phyloP scores from a whole-genome alignment of 768 basidiomycete genomes.

The Trametes villosa region DNA sequence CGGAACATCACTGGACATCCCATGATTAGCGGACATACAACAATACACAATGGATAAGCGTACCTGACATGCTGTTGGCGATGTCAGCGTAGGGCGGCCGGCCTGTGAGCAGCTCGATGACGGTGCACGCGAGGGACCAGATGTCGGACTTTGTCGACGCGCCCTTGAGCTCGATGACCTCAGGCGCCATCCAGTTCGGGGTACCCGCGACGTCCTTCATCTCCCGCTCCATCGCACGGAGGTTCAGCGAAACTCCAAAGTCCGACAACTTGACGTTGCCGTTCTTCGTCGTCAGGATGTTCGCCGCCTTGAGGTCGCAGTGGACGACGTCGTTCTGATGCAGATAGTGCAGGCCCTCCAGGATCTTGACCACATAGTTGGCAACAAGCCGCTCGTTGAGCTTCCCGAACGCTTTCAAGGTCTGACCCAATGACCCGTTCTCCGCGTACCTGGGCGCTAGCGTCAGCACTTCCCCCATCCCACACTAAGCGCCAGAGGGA shows the following conservation, averaged over 20 bases:
- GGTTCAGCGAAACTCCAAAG: constrained; percentile 96
- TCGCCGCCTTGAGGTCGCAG: constrained; percentile 97
- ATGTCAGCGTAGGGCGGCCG: constrained; percentile 91
- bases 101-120: constrained; percentile 92
- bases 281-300: constrained; percentile 97
- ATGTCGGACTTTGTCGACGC: constrained; percentile 94
- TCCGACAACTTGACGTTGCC: constrained; percentile 97
- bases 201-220: constrained; percentile 90
- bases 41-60: not conserved
- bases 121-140: constrained; percentile 94
- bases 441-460: constrained; percentile 77
- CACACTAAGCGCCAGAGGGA: constrained; percentile 13
- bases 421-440: constrained; percentile 93
- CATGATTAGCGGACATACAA: not conserved
- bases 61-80: constrained; percentile 88
- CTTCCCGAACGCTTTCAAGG: constrained; percentile 90
- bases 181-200: constrained; percentile 99
- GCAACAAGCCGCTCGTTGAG: constrained; percentile 92
- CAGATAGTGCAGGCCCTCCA: constrained; percentile 93
- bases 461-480: constrained; percentile 27
- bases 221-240: constrained; percentile 86
- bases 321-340: constrained; percentile 91
- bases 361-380: constrained; percentile 92
- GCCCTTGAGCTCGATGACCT: constrained; percentile 94
- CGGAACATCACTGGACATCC: constrained; percentile 83